These are phyloP conservation scores for Hemileia vastatrix DNA, from an alignment of 1,284 basidiomycete genomes.

Conservation along the genomic window DNA sequence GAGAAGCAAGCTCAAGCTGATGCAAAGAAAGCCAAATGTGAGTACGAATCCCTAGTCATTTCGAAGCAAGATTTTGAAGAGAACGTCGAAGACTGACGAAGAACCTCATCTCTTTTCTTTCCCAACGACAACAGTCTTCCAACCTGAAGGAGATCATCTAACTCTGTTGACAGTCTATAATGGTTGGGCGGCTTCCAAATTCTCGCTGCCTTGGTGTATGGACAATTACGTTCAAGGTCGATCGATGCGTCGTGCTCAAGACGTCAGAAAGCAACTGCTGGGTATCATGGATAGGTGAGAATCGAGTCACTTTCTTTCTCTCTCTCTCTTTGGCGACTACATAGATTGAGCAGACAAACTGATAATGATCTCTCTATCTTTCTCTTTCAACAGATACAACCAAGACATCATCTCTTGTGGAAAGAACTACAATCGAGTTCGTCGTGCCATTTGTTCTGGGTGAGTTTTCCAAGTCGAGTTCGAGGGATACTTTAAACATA, in stretches of 20 bases:
- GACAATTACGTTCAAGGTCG: slow-evolving; percentile 91
- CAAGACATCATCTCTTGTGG: slow-evolving; percentile 88
- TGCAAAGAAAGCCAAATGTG: slow-evolving; percentile 96
- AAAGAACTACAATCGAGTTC: slow-evolving; percentile 81
- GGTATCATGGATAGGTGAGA: slow-evolving; percentile 96
- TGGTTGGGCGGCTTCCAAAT: slow-evolving; percentile 90
- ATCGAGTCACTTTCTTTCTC: no score
- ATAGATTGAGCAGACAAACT: background rate
- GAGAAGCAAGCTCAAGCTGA: slow-evolving; percentile 98
- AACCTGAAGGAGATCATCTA: slow-evolving; percentile 92
- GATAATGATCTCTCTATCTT: slow-evolving; percentile 33
- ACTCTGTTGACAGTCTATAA: slow-evolving; percentile 94
- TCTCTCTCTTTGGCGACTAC: background rate
- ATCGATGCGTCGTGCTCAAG: slow-evolving; percentile 88
- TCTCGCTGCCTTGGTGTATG: slow-evolving; percentile 51
- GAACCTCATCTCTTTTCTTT: slow-evolving; percentile 1
- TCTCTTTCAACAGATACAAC: slow-evolving; percentile 56
- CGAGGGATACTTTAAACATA: background rate
- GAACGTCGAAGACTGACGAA: background rate
- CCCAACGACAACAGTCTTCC: no score
- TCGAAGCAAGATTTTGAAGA: background rate
- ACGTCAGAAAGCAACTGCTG: slow-evolving; percentile 89
- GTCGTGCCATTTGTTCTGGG: slow-evolving; percentile 92
- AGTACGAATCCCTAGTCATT: no score
- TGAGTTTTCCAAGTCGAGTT: no score